These are phyloP conservation scores for Penicillium longicatenatum DNA, from an alignment of 495 filamentous ascomycete species.

Conservation along the genomic window DNA sequence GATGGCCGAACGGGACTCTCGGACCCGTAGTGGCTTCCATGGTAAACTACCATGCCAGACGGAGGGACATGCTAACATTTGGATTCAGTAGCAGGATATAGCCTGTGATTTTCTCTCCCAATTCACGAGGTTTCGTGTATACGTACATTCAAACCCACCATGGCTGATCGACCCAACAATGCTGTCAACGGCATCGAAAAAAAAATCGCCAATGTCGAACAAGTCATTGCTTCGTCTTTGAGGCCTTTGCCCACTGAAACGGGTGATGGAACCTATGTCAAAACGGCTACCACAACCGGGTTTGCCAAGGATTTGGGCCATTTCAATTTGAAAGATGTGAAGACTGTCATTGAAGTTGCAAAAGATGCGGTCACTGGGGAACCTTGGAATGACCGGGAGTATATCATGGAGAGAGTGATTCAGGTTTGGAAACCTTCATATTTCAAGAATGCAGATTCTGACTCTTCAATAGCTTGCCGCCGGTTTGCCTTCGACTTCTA, in stretches of 20 bases:
- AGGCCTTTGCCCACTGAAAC: slow-evolving; percentile 64
- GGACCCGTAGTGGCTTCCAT: neutral
- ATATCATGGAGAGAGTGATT: slow-evolving; percentile 59
- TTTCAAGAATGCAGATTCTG: neutral
- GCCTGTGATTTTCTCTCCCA: neutral
- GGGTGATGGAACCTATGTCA: slow-evolving; percentile 59
- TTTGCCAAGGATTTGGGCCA: slow-evolving; percentile 41
- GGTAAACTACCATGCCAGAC: neutral
- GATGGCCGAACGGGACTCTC: neutral
- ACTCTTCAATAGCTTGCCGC: slow-evolving; percentile 34
- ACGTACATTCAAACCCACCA: slow-evolving; percentile 13
- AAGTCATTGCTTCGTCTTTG: slow-evolving; percentile 58
- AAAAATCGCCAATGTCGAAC: slow-evolving; percentile 52
- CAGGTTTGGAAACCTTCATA: slow-evolving; percentile 29
- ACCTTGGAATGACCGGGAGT: slow-evolving; percentile 80
- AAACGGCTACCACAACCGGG: slow-evolving; percentile 33
- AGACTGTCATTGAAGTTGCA: slow-evolving; percentile 48
- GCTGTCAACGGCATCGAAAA: slow-evolving; percentile 20
- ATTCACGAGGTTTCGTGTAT: too few species aligned
- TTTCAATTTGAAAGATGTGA: slow-evolving; percentile 43
- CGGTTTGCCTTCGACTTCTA: slow-evolving; percentile 56
- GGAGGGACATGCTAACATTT: neutral
- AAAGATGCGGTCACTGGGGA: slow-evolving; percentile 76
- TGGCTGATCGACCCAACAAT: slow-evolving; percentile 29
- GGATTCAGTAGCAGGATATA: neutral